A percentile compares a stretch with the other conserved stretches of the same genome.
phyloP scores from a whole-genome alignment of 1,284 basidiomycete species.

The Malassezia equina region DNA sequence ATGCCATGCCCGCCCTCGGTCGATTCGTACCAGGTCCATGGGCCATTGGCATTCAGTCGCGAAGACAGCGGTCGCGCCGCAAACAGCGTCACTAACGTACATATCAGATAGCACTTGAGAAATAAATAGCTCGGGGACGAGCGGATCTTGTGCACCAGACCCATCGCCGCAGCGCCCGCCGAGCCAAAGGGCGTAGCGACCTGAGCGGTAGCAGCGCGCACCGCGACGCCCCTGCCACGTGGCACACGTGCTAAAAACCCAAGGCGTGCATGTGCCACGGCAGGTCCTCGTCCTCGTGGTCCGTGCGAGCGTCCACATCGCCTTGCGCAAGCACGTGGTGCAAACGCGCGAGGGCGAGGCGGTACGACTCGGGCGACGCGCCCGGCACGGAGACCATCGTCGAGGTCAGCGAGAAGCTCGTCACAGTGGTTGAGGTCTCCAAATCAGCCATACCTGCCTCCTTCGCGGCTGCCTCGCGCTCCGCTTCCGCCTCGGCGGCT shows the following conservation, averaged over 20 bases:
- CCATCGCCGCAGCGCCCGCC: neutral
- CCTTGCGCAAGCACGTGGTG: neutral
- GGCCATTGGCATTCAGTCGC: constrained; percentile 19
- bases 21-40: constrained; percentile 15
- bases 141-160: constrained; percentile 17
- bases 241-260: constrained; percentile 8
- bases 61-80: constrained; percentile 35
- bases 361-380: neutral
- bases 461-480: neutral
- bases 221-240: neutral
- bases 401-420: neutral
- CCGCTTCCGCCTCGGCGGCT: neutral
- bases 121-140: constrained; percentile 40
- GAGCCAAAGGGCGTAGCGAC: neutral
- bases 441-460: neutral
- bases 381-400: neutral
- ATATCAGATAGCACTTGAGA: constrained; percentile 39
- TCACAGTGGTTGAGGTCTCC: neutral
- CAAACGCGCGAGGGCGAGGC: neutral
- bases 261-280: constrained; percentile 13
- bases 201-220: neutral
- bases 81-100: constrained; percentile 38
- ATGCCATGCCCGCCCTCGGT: constrained; percentile 13
- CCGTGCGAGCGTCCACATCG: constrained; percentile 1
- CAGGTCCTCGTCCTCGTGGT: constrained; percentile 14